These are phyloP conservation scores for Canna indica DNA, from an alignment of 176 grass and related monocot species.

Conservation along the genomic window DNA sequence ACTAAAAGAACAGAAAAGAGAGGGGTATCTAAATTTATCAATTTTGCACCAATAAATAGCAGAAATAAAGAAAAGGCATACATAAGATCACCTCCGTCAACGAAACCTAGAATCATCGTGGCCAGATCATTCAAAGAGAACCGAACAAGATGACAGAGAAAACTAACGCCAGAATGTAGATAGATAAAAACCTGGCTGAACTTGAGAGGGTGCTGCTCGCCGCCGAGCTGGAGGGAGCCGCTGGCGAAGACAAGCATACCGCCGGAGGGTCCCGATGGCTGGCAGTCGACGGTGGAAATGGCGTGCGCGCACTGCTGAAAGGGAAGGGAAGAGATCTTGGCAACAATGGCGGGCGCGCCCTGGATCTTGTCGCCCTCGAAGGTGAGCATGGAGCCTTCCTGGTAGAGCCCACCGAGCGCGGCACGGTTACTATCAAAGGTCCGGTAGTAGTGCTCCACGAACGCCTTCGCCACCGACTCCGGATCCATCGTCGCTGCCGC, in stretches of 20 bases:
- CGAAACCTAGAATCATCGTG: too few relatives aligned
- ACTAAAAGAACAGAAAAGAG: too few relatives aligned
- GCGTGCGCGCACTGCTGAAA: constrained; percentile 15
- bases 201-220: constrained; percentile 16
- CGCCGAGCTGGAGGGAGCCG: constrained; percentile 12
- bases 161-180: too few relatives aligned
- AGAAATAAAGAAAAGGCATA: too few relatives aligned
- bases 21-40: too few relatives aligned
- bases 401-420: constrained; percentile 6
- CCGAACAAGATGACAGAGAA: neutral
- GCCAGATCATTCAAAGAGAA: neutral
- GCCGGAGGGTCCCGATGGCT: constrained; percentile 1
- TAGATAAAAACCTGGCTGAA: constrained; percentile 13
- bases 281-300: constrained; percentile 13
- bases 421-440: constrained; percentile 10
- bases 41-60: too few relatives aligned
- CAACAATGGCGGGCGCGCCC: neutral
- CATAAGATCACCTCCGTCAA: too few relatives aligned
- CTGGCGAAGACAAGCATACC: constrained; percentile 15
- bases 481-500: constrained; percentile 11
- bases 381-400: constrained; percentile 12
- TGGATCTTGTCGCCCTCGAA: constrained; percentile 19
- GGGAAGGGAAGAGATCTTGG: constrained; percentile 1
- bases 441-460: constrained; percentile 21
- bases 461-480: constrained; percentile 15